Percentiles rank a stretch among this genome's conserved stretches.
These are phyloP conservation scores for Chloris gayana DNA, from an alignment of 176 grass and related monocot genomes.

Conservation along the genomic window DNA sequence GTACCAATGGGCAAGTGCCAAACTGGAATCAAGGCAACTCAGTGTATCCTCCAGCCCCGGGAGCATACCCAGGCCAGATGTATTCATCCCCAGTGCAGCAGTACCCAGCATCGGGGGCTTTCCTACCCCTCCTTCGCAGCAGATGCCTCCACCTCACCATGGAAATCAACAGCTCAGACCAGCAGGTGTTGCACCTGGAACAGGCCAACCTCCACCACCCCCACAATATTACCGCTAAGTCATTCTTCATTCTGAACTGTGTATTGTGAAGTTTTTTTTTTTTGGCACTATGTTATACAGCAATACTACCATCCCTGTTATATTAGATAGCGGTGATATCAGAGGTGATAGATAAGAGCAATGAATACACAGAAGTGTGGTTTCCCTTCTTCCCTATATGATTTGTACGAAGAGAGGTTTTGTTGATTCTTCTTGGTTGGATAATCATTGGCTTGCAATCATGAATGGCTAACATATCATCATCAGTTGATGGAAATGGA, in stretches of 20 bases:
- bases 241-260: conserved; percentile 1
- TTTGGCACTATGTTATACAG: conserved; percentile 21
- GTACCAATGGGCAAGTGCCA: conserved; percentile 26
- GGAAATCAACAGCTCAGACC: conserved; percentile 47
- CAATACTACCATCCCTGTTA: not conserved
- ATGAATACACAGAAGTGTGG: not conserved
- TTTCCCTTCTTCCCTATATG: not conserved
- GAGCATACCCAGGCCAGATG: conserved; percentile 62
- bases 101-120: conserved; percentile 36
- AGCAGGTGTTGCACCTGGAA: conserved; percentile 43
- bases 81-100: conserved; percentile 38
- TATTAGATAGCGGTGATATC: not conserved
- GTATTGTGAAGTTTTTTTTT: conserved; percentile 13
- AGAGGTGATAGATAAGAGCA: not conserved
- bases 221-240: conserved; percentile 47
- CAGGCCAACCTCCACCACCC: conserved; percentile 38
- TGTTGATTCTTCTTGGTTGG: not conserved
- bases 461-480: not conserved
- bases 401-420: not conserved
- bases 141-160: conserved; percentile 45
- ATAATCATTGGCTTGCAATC: not conserved
- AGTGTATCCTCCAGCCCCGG: conserved; percentile 44
- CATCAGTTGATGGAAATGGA: not conserved
- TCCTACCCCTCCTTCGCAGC: conserved; percentile 46
- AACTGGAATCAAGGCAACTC: conserved; percentile 63